Evolutionary conservation across 208 protist species (phyloP).

Genomic region (Leishmania amazonensis): DNA sequence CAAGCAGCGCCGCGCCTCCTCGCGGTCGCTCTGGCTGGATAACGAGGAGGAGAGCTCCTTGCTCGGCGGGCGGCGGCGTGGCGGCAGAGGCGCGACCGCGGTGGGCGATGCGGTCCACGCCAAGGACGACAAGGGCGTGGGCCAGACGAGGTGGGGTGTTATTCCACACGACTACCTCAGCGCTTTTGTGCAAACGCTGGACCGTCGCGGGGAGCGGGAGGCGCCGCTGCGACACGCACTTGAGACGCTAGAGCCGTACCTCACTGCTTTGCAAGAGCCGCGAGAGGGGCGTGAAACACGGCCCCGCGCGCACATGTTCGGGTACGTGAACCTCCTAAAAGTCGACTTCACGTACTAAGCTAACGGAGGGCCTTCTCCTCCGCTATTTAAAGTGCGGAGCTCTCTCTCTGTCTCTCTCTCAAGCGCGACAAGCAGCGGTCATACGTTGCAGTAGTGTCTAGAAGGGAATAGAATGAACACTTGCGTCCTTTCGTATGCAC

Average conservation of each 20-base stretch:
- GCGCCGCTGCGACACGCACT: constrained; percentile 52
- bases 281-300: constrained; percentile 59
- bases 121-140: constrained; percentile 3
- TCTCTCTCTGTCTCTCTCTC: neutral
- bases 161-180: constrained; percentile 61
- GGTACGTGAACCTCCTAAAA: constrained; percentile 83
- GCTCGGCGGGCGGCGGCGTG: neutral
- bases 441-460: no score
- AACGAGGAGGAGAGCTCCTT: constrained; percentile 42
- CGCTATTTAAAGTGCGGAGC: neutral
- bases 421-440: no score
- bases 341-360: constrained; percentile 28
- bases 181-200: constrained; percentile 63
- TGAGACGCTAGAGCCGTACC: constrained; percentile 54
- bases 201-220: constrained; percentile 70
- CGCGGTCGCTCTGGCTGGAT: constrained; percentile 40
- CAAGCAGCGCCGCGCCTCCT: neutral
- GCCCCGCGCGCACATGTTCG: constrained; percentile 64
- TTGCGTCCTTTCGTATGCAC: no score
- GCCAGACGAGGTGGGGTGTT: constrained; percentile 65
- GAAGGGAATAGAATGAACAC: no score
- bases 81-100: neutral
- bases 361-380: neutral
- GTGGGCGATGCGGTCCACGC: neutral
- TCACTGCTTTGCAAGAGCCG: constrained; percentile 39